Base-by-base conservation (phyloP, 2,329 filamentous ascomycete genomes). In the Clathrospora elynae region DNA sequence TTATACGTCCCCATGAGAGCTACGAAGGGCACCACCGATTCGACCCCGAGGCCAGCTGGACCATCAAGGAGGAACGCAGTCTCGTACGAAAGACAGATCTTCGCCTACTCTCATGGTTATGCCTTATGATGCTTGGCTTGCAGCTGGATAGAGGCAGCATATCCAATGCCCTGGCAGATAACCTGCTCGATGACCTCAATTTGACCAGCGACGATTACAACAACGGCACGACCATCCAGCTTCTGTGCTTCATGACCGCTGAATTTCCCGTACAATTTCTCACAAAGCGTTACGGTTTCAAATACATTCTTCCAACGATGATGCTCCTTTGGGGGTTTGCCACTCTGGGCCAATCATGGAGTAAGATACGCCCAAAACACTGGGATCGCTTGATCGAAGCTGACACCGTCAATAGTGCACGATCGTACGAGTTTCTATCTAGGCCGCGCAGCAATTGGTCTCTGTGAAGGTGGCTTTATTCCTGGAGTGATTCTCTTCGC, bases 161-260 rank as follows among this genome's bases (percentile, higher is more conserved):
- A 23, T 53, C 58, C 3, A 65, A 68, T 25, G 64, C 64, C 5
- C 51, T 66, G 9, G 59, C 62, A 1, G 64, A 68, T 33, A 59
- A 62, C 14, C 39, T 68, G 4, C 45, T 68, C 25, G 50, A 57
- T 1, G 64, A 68, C 22, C 57, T 68, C 8, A 47, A 51, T 2
- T 48, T 68, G 14, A 66, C 57, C 1, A 60, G 52, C 11, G 62
- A 66, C 41, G 64, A 67, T 35, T 68, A 66, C 46, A 68, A 68
- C 48, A 62, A 66, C 24, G 62, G 64, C 24, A 64, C 68, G 12
- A 71, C 70, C 0, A 71, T 87, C 7, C 92, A 93, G 74, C 90
- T 89, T 70, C 79, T 81, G 16, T 90, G 88, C 66, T 95, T 95
- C 73, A 90, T 95, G n/a, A 51, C 56, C 2, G 71, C 73, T 0